These are phyloP conservation scores for Yarrowia sp. DNA, from an alignment of 805 yeast species.

Conservation along the genomic window DNA sequence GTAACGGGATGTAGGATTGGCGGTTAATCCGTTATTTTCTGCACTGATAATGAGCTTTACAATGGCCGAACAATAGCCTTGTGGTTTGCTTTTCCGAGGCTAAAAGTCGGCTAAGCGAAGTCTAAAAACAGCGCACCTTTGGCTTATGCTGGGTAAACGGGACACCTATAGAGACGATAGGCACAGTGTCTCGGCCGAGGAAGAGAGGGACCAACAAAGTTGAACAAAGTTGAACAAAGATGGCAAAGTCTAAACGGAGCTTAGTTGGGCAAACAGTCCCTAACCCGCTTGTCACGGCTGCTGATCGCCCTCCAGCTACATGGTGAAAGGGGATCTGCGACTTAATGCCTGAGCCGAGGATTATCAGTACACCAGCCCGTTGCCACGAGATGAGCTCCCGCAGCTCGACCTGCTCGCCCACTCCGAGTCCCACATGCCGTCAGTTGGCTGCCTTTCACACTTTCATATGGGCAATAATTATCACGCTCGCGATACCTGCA, in stretches of 20 bases:
- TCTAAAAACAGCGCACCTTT: neutral
- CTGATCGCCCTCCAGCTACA: too few species aligned
- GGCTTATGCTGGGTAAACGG: neutral
- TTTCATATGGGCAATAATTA: neutral
- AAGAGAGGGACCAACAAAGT: neutral
- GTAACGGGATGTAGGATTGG: constrained; percentile 4
- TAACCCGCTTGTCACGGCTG: too few species aligned
- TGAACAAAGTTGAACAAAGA: neutral
- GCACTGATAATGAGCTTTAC: constrained; percentile 7
- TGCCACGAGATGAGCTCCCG: constrained; percentile 1
- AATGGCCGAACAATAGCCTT: neutral
- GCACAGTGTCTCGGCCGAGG: neutral
- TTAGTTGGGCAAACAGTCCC: neutral
- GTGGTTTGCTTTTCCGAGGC: constrained; percentile 1
- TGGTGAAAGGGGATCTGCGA: neutral
- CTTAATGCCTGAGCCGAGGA: constrained; percentile 7
- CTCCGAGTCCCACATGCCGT: neutral
- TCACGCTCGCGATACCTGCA: neutral
- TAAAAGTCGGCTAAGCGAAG: neutral
- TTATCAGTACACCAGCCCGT: constrained; percentile 20
- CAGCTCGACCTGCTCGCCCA: neutral
- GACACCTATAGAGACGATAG: neutral
- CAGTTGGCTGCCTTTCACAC: neutral
- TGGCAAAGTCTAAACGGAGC: neutral
- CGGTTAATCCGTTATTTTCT: neutral